These are phyloP conservation scores for Talaromyces trachyspermus DNA, from an alignment of 495 filamentous ascomycete genomes.

Conservation along the genomic window DNA sequence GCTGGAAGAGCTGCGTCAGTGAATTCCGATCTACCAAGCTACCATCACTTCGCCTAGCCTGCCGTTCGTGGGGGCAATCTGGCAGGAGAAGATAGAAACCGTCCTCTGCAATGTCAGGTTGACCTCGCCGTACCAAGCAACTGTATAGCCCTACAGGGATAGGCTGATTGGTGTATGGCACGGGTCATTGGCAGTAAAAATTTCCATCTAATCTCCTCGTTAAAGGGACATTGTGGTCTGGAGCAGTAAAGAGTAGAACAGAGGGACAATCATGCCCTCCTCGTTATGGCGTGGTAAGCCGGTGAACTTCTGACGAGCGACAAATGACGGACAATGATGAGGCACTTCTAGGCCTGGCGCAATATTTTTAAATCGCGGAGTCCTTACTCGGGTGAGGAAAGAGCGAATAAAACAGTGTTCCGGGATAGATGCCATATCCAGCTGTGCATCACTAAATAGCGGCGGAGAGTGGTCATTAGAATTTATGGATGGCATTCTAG, in stretches of 20 bases:
- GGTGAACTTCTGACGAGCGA: slow-evolving; percentile 18
- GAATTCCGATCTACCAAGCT: slow-evolving; percentile 12
- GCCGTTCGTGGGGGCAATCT: slow-evolving; percentile 12
- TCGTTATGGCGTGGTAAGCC: slow-evolving; percentile 9
- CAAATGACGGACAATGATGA: slow-evolving; percentile 18
- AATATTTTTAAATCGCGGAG: slow-evolving; percentile 25
- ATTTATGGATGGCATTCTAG: slow-evolving; percentile 12
- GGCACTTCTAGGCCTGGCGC: slow-evolving; percentile 29
- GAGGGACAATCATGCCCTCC: slow-evolving; percentile 11
- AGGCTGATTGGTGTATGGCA: slow-evolving; percentile 13
- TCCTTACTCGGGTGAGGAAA: slow-evolving; percentile 20
- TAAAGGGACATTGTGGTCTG: slow-evolving; percentile 14
- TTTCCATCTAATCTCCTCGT: slow-evolving; percentile 6
- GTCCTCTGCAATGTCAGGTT: slow-evolving; percentile 11
- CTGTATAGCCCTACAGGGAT: slow-evolving; percentile 17
- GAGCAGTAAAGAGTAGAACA: slow-evolving; percentile 18
- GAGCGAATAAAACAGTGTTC: slow-evolving; percentile 23
- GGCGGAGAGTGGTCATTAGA: slow-evolving; percentile 4
- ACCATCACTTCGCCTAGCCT: slow-evolving; percentile 27
- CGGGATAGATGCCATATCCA: slow-evolving; percentile 25
- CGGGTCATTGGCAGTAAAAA: background rate
- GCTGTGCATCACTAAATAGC: slow-evolving; percentile 16
- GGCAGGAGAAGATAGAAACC: slow-evolving; percentile 17
- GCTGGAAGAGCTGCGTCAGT: slow-evolving; percentile 28
- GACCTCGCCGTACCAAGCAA: slow-evolving; percentile 6